Conservation (phyloP, 768 basidiomycete species). For the Lactifluus pinguis region DNA sequence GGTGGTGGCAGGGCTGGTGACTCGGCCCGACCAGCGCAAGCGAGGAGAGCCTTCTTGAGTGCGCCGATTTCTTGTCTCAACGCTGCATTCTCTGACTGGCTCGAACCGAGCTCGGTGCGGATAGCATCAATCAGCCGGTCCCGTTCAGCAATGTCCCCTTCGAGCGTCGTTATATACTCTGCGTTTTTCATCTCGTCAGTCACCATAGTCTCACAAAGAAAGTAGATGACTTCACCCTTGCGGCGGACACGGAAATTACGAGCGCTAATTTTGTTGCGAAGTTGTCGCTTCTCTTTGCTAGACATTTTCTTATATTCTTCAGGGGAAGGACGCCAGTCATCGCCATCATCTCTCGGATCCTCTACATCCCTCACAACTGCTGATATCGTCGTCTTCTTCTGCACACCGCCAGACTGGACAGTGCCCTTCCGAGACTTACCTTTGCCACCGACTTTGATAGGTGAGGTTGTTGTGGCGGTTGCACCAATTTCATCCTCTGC, state of each 20-base stretch:
- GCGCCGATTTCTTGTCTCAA: conserved; percentile 67
- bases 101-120: conserved; percentile 71
- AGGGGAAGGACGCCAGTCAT: conserved; percentile 79
- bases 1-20: conserved; percentile 39
- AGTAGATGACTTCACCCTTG: conserved; percentile 52
- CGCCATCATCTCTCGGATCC: conserved; percentile 47
- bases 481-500: conserved; percentile 22
- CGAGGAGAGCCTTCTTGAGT: conserved; percentile 67
- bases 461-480: conserved; percentile 13
- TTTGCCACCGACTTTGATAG: conserved; percentile 32
- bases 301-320: conserved; percentile 96
- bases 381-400: conserved; percentile 41
- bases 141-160: conserved; percentile 87
- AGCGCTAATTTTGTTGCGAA: conserved; percentile 95
- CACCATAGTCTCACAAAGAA: background rate
- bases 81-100: conserved; percentile 74
- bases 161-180: conserved; percentile 95
- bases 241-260: conserved; percentile 90
- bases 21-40: conserved; percentile 44
- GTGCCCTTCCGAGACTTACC: conserved; percentile 60
- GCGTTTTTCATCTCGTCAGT: background rate
- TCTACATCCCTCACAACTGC: conserved; percentile 33
- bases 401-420: conserved; percentile 64
- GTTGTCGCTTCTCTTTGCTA: conserved; percentile 91
- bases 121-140: conserved; percentile 87